Percentiles rank a stretch among this genome's conserved stretches.
phyloP scores from a whole-genome alignment of 768 basidiomycete species.

The Bullera alba region DNA sequence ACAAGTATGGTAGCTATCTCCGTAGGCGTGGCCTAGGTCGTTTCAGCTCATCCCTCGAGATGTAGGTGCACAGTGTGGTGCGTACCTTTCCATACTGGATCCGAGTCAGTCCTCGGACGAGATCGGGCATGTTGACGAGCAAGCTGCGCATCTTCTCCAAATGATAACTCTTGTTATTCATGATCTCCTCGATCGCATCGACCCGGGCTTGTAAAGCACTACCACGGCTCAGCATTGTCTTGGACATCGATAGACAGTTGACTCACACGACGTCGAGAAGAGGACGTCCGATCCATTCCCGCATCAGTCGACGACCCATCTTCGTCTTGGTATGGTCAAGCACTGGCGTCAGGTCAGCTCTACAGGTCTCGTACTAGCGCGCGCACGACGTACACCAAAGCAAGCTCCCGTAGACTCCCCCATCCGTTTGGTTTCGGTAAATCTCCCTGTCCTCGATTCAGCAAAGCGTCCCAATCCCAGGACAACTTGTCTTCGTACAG shows the following conservation, averaged over 20 bases:
- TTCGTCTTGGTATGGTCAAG: conserved; percentile 79
- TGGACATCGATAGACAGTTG: not conserved
- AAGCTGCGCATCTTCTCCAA: conserved; percentile 62
- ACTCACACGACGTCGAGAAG: conserved; percentile 63
- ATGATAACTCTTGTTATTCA: conserved; percentile 54
- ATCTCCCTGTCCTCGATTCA: conserved; percentile 58
- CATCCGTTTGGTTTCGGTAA: conserved; percentile 83
- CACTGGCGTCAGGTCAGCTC: conserved; percentile 46
- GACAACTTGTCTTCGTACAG: too few species aligned
- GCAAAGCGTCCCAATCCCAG: too few species aligned
- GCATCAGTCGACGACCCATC: conserved; percentile 77
- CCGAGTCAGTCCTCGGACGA: conserved; percentile 74
- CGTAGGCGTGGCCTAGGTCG: conserved; percentile 60
- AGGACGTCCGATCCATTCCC: conserved; percentile 79
- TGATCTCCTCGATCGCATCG: conserved; percentile 78
- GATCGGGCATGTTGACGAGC: conserved; percentile 71
- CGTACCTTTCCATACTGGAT: conserved; percentile 85
- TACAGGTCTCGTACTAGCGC: not conserved
- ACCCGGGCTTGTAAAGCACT: conserved; percentile 70
- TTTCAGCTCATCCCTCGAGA: not conserved
- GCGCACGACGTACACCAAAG: conserved; percentile 52
- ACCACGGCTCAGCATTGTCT: conserved; percentile 2
- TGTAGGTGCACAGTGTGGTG: too few species aligned
- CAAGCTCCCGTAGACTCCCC: conserved; percentile 64
- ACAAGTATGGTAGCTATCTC: conserved; percentile 70